Percentiles rank a stretch among this genome's conserved stretches.
These are phyloP conservation scores for Prunus persica DNA, from an alignment of 306 rosid species.

Conservation along the genomic window Prunus_persica_NCBIv2 NC_034011.1:21759501-21760000, in stretches of 20 bases:
- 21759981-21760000: not conserved
- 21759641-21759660: constrained; percentile 75
- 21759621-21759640: constrained; percentile 78
- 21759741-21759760: not conserved
- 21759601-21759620: constrained; percentile 59
- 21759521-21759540: constrained; percentile 61
- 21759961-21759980: too few relatives aligned
- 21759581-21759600: constrained; percentile 73
- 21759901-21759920: not conserved
- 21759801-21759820: too few relatives aligned
- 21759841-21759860: not conserved
- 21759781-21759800: not conserved
- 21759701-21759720: not conserved
- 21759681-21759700: not conserved
- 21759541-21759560: constrained; percentile 70
- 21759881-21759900: constrained; percentile 3
- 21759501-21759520: constrained; percentile 75
- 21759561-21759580: constrained; percentile 54
- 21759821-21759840: too few relatives aligned
- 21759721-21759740: not conserved
- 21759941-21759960: not conserved
- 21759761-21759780: not conserved
- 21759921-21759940: not conserved
- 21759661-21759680: constrained; percentile 21
- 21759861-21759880: not conserved